Percentiles rank a stretch among this genome's conserved stretches.
Conservation (phyloP, 2,329 filamentous ascomycete species). For the Helicocarpus griseus region DNA sequence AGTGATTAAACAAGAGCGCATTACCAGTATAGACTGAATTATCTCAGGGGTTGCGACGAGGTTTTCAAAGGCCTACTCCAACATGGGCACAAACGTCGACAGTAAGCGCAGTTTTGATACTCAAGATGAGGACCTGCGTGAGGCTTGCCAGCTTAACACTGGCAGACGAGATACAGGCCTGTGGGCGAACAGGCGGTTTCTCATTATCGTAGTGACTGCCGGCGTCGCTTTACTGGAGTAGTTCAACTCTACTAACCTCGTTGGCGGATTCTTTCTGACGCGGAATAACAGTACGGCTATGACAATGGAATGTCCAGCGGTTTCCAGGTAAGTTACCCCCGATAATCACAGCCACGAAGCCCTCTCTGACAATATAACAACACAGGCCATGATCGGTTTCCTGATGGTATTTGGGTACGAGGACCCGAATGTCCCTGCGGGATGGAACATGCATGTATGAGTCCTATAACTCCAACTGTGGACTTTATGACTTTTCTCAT, state of each 20-base stretch:
- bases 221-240: background rate
- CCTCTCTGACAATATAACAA: too few species aligned
- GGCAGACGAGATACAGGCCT: background rate
- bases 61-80: background rate
- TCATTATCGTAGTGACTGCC: background rate
- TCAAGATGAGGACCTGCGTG: background rate
- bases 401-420: background rate
- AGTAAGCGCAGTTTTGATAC: background rate
- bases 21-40: too few species aligned
- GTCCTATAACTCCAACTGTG: background rate
- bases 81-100: background rate
- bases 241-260: background rate
- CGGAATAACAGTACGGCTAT: background rate
- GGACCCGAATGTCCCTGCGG: background rate
- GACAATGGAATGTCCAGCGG: background rate
- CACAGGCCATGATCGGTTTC: background rate
- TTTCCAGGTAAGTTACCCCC: too few species aligned
- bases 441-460: background rate
- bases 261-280: background rate
- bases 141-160: background rate
- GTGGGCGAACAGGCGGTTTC: background rate
- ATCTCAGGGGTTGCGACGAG: background rate
- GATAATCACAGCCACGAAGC: too few species aligned
- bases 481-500: background rate
- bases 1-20: too few species aligned